A percentile compares a stretch with the other conserved stretches of the same genome.
Conservation (phyloP, 2,329 filamentous ascomycete species). For the Aspergillus sp. region DNA sequence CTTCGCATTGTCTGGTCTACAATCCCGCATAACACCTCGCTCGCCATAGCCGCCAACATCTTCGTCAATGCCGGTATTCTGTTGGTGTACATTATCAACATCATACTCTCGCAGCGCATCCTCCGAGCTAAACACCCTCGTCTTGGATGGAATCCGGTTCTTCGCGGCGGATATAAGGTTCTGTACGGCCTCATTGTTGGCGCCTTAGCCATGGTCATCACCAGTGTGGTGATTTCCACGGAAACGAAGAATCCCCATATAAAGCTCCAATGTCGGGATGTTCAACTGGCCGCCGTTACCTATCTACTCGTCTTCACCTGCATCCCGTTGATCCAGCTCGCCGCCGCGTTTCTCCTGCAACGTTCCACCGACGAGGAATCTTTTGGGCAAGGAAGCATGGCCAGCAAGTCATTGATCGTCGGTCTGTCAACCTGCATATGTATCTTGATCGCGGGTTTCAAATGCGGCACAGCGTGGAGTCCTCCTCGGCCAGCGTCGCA, state of each 20-base stretch:
- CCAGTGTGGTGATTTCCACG: slow-evolving; percentile 60
- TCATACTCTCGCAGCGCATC: slow-evolving; percentile 73
- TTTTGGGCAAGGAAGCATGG: slow-evolving; percentile 66
- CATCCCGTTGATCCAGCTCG: slow-evolving; percentile 60
- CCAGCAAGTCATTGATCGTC: slow-evolving; percentile 65
- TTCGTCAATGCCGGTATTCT: slow-evolving; percentile 73
- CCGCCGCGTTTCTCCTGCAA: slow-evolving; percentile 47
- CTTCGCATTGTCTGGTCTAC: slow-evolving; percentile 57
- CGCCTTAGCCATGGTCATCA: slow-evolving; percentile 65
- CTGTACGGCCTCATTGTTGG: slow-evolving; percentile 58
- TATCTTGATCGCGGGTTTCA: slow-evolving; percentile 64
- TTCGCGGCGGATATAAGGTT: slow-evolving; percentile 53
- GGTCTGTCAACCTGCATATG: slow-evolving; percentile 56
- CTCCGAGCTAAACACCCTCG: slow-evolving; percentile 68
- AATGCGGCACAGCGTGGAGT: slow-evolving; percentile 59
- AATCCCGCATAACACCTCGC: slow-evolving; percentile 38
- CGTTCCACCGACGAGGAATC: slow-evolving; percentile 47
- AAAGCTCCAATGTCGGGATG: slow-evolving; percentile 54
- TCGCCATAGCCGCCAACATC: slow-evolving; percentile 61
- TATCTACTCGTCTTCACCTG: slow-evolving; percentile 65
- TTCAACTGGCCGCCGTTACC: slow-evolving; percentile 62
- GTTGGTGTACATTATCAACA: slow-evolving; percentile 72
- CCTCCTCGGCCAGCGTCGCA: slow-evolving; percentile 47
- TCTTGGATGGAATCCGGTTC: slow-evolving; percentile 64
- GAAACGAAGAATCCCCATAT: slow-evolving; percentile 60